Conservation (phyloP, 441 rosid species). For the Mallotus japonicus region DNA sequence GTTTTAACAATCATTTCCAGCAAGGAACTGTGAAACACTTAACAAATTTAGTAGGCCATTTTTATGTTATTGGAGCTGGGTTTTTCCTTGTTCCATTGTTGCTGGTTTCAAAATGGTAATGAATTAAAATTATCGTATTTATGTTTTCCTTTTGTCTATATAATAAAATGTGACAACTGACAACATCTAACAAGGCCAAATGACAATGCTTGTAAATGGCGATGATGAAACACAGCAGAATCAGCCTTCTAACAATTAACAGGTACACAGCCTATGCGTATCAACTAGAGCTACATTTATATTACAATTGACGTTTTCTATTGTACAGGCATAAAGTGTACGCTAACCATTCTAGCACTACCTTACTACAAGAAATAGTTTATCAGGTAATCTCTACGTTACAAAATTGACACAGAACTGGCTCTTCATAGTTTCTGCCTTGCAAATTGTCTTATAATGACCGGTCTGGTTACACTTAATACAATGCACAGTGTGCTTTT, state of each 20-base stretch:
- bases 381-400: conserved; percentile 13
- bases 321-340: conserved; percentile 16
- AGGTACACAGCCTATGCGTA: background rate
- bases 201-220: background rate
- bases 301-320: conserved; percentile 15
- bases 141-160: no score
- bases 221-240: background rate
- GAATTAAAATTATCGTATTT: no score
- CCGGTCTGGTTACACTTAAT: conserved; percentile 58
- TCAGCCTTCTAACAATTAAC: background rate
- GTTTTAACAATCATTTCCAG: background rate
- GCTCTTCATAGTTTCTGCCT: conserved; percentile 35
- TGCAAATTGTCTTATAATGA: conserved; percentile 63
- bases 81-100: conserved; percentile 41
- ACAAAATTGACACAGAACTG: conserved; percentile 34
- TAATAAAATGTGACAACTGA: no score
- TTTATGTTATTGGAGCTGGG: background rate
- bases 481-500: conserved; percentile 57
- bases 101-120: conserved; percentile 95
- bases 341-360: conserved; percentile 20
- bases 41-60: background rate
- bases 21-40: background rate
- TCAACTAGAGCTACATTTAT: conserved; percentile 9
- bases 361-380: background rate
- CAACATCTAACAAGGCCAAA: no score